These are phyloP conservation scores for Phytopythium cucurbitacearum DNA, from an alignment of 352 stramenopile genomes.

Conservation along the genomic window DNA sequence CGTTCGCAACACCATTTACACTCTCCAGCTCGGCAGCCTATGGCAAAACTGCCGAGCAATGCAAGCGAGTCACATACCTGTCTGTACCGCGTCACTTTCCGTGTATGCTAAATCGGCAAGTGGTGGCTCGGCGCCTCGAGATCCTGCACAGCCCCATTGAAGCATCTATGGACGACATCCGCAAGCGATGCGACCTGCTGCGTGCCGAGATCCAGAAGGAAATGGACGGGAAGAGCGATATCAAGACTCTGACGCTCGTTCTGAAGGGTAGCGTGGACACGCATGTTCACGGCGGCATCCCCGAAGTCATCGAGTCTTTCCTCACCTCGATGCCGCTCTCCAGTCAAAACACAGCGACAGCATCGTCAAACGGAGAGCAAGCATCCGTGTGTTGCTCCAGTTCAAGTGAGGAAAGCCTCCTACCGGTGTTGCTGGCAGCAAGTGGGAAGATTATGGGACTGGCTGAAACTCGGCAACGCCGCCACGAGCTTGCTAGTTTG, in stretches of 20 bases:
- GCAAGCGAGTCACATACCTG: conserved; percentile 65
- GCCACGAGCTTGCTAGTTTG: conserved; percentile 44
- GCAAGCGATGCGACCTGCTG: conserved; percentile 51
- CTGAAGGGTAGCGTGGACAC: conserved; percentile 82
- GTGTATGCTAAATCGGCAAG: conserved; percentile 41
- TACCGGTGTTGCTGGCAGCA: conserved; percentile 22
- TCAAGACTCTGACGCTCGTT: conserved; percentile 74
- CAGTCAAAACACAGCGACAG: no score
- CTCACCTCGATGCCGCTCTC: conserved; percentile 10
- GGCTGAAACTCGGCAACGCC: conserved; percentile 23
- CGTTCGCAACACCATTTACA: conserved; percentile 56
- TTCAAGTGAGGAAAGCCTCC: no score
- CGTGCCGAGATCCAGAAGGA: conserved; percentile 57
- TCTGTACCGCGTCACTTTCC: conserved; percentile 38
- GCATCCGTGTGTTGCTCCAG: background rate
- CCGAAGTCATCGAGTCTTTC: conserved; percentile 72
- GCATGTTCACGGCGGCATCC: conserved; percentile 68
- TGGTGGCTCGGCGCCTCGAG: conserved; percentile 32
- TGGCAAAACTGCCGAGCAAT: conserved; percentile 59
- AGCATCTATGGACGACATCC: conserved; percentile 75
- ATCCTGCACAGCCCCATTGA: conserved; percentile 61
- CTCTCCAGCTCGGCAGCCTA: conserved; percentile 31
- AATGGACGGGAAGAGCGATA: conserved; percentile 30
- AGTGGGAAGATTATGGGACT: conserved; percentile 29
- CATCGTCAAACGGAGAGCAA: background rate